Evolutionary conservation across 1,284 basidiomycete species (phyloP), one percentile per base, ranked within the genome.

Genomic region (Pascua guehoae): DNA sequence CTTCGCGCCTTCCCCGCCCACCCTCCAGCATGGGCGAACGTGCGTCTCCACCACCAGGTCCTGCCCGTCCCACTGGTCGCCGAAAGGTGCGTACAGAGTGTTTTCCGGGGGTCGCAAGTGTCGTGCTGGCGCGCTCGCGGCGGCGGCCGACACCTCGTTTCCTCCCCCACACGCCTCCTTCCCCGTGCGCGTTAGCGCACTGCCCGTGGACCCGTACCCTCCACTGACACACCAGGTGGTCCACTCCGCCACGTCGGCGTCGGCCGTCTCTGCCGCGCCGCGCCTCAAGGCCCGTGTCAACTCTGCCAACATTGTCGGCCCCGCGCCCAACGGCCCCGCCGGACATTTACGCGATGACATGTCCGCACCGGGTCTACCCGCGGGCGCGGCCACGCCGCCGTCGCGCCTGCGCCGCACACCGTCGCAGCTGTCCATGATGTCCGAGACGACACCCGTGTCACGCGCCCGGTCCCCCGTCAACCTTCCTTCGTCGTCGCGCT

Each of bases 281-380:
- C 42, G 65, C 7, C 53, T 59, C 7, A 58, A 65, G 18, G 66
- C 65, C 4, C 63, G 58, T 24, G 63, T 67, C 43, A 65, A 67
- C 49, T 47, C 53, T 1, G 51, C 62, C 2, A 47, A 47, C 39
- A 60, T 67, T 17, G 40, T 61, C 41, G 46, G 40, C 43, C 50
- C 47, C 32, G 24, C 24, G 24, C 39, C 43, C 46, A 14, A 47
- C 40, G 45, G 52, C 44, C n/a, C 38, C 43, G 38, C 4, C 44
- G 16, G 24, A 32, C 24, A 32, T 32, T 32, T 32, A 32, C 24
- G 24, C 24, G 24, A 32, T 32, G 24, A 32, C 24, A 7, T 7
- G 4, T 32, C 24, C 24, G 24, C 24, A 32, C 24, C 24, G 24
- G 24, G 24, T 32, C 24, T 32, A 32, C 24, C 24, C 24, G 24